Evolutionary conservation across 1,284 basidiomycete genomes (phyloP), one percentile per base, ranked within the genome.

Genomic region (Sanghuangporus sanghuang): DNA sequence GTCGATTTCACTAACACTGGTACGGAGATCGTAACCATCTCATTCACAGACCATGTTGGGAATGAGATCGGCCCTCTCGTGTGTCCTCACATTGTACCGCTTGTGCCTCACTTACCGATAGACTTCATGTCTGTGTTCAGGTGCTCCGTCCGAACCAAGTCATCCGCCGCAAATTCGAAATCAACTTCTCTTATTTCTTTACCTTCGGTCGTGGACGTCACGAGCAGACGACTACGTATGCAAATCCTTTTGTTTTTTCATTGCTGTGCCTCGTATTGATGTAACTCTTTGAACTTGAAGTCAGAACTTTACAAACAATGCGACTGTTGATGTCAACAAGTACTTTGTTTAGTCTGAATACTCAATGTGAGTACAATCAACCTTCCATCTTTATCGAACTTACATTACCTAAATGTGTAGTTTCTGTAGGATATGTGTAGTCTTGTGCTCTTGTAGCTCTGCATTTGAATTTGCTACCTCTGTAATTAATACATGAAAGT

Each of bases 1-100:
- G 50, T 61, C 32, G 59, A 61, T 48, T 61, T 61, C 59, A 39
- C 48, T 32, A 61, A 61, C 49, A 61, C 59, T 40, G 59, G 59
- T 21, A 38, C 27, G 18, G 50, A 54, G 39, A 61, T 61, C 23
- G 38, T n/a, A 18, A 59, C 42, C 40, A 48, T 59, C 40, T 32
- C 21, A 6, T 46, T 48, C 57, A 59, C 57, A 2, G 57, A 59
- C 40, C 42, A 46, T 6, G 27, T 11, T 16, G 57, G 57, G 8
- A 59, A 27, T 6, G 7, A n/a, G 9, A 46, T 48, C 16, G 57
- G 57, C 3, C 57, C 57, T 11, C n/a, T 59, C 8, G 48, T 49
- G 21, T 23, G 48, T 44, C 42, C 4, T 32, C 27, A 32, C 27
- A 0, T 4, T 32, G 27, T 3, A 32, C 27, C 27, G 5, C 27